A percentile compares a stretch with the other conserved stretches of the same genome.
phyloP scores from a whole-genome alignment of 345 rosid genomes.

The Hibiscus syriacus region DNA sequence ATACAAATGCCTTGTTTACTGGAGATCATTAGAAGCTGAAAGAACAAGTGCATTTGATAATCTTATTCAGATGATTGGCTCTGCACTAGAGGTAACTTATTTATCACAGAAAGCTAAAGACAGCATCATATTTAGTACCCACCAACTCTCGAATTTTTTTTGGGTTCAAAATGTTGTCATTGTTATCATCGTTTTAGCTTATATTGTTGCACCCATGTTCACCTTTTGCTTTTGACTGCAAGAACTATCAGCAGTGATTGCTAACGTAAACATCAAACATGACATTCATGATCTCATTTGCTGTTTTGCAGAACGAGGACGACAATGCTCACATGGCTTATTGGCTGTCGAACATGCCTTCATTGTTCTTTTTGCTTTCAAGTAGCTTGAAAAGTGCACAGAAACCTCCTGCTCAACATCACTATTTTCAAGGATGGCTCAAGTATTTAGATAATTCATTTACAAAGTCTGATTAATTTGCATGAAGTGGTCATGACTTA shows the following conservation, averaged over 20 bases:
- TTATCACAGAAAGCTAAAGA: background rate
- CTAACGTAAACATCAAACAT: background rate
- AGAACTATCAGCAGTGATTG: no score
- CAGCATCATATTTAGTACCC: no score
- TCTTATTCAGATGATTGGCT: constrained; percentile 81
- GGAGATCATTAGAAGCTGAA: constrained; percentile 89
- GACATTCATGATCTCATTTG: background rate
- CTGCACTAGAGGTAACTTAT: constrained; percentile 69
- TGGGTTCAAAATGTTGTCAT: no score
- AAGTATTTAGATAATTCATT: constrained; percentile 29
- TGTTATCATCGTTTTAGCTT: no score
- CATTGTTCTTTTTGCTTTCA: constrained; percentile 75
- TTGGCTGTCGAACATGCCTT: constrained; percentile 81
- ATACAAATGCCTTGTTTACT: constrained; percentile 83
- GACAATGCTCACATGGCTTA: constrained; percentile 68
- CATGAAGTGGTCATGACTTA: background rate
- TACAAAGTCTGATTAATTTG: background rate
- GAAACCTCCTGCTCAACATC: constrained; percentile 69
- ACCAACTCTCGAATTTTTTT: no score
- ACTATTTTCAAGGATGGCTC: constrained; percentile 82
- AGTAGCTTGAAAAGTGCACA: constrained; percentile 59
- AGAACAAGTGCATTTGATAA: constrained; percentile 87
- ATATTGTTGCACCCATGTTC: no score
- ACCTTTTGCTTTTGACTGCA: no score
- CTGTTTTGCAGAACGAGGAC: constrained; percentile 56